Base-by-base conservation (phyloP, 495 filamentous ascomycete species). In the Aspergillus saccharolyticus region DNA sequence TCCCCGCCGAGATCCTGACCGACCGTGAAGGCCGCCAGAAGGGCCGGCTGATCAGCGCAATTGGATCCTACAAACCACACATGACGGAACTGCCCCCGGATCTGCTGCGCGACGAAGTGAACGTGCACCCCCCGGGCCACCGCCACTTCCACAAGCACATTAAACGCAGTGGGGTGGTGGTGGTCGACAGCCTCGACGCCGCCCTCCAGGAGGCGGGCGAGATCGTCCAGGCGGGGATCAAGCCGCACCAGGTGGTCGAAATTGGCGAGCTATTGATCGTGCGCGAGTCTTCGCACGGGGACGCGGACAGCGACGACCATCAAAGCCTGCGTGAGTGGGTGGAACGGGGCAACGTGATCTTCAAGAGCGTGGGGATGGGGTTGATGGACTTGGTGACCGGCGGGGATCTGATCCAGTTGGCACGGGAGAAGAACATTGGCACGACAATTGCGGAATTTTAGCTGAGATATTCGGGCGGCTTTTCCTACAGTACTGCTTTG, bases 121-220 rank as follows among this genome's bases (percentile, higher is more conserved):
- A 76, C 47, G 73, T 79, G 20, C 63, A 70, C 2, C 76, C 76
- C 33, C 58, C 75, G 4, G 33, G 33, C 33, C 64, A 74, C 30
- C 73, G 80, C 17, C 85, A 89, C 59, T 86, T 83, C 66, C 88
- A 91, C 66, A 85, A 85, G 63, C 86, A 89, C 54, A 84, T 87
- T 8, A 72, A 76, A 19, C 80, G 85, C 60, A 89, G 90, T 17
- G 89, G 89, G 0, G 86, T 88, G 1, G 76, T 94, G 28, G 77
- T 96, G 4, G 93, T 97, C 12, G 93, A 97, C 67, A 90, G 85
- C 30, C 71, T 90, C 0, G 83, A 88, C 17, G 88, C 85, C 4
- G 90, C 89, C 54, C 63, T 97, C 58, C 83, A 85, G 63, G 91
- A 97, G 65, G 88, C 93, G 0, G 94, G 94, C 5, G 94, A 98